These are phyloP conservation scores for Fusarium tricinctum DNA, from an alignment of 2,329 filamentous ascomycete species.

Conservation along the genomic window DNA sequence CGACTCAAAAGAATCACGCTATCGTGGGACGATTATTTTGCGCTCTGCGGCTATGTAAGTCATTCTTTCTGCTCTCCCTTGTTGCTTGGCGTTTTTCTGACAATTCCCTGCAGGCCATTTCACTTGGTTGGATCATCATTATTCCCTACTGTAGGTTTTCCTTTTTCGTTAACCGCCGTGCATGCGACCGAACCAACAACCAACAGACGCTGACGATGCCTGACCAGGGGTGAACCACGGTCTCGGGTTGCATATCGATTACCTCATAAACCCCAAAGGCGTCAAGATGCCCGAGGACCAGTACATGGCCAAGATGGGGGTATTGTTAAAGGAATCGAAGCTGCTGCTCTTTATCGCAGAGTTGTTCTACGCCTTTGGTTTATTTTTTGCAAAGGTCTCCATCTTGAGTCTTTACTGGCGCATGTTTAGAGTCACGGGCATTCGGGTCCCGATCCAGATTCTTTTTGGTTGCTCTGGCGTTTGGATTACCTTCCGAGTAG, in stretches of 20 bases:
- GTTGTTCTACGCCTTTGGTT: constrained; percentile 48
- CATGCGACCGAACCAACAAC: neutral
- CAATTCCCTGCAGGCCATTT: constrained; percentile 16
- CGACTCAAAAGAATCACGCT: constrained; percentile 31
- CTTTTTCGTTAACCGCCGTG: neutral
- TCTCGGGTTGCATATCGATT: constrained; percentile 33
- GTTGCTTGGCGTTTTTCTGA: neutral
- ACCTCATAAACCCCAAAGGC: neutral
- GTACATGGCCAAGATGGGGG: constrained; percentile 3
- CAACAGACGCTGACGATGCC: constrained; percentile 3
- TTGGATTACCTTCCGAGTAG: constrained; percentile 50
- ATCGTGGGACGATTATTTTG: constrained; percentile 45
- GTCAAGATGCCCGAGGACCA: neutral
- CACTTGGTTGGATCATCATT: constrained; percentile 36
- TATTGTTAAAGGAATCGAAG: neutral
- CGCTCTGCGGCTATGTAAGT: constrained; percentile 36
- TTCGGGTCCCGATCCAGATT: constrained; percentile 48
- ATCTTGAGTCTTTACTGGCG: constrained; percentile 53
- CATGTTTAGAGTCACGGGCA: constrained; percentile 47
- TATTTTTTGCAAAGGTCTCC: constrained; percentile 49
- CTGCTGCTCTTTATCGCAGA: constrained; percentile 44
- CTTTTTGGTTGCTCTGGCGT: constrained; percentile 44
- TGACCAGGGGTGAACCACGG: constrained; percentile 33
- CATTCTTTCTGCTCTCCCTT: neutral
- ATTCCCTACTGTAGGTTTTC: constrained; percentile 35